Percentiles rank a stretch among this genome's conserved stretches.
These are phyloP conservation scores for Globisporangium middletonii DNA, from an alignment of 352 stramenopile species.

Conservation along the genomic window DNA sequence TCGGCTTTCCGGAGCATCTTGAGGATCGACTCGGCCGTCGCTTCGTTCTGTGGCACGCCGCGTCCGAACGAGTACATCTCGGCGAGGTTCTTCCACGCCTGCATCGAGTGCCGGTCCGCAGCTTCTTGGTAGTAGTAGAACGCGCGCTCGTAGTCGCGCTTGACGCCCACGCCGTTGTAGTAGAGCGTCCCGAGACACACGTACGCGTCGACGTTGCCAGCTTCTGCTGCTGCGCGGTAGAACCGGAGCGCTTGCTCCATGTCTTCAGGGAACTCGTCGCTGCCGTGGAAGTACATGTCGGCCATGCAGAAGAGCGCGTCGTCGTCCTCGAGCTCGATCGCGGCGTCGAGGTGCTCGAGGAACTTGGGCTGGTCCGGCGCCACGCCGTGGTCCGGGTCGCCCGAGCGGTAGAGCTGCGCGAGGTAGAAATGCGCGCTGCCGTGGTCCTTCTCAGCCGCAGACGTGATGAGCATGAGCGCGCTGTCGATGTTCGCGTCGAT, in stretches of 20 bases:
- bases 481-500: conserved; percentile 61
- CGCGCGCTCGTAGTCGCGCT: conserved; percentile 65
- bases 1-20: conserved; percentile 58
- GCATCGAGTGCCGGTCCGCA: conserved; percentile 75
- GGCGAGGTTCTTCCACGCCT: conserved; percentile 85
- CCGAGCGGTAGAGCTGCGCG: conserved; percentile 84
- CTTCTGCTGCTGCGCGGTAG: conserved; percentile 63
- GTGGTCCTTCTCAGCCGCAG: conserved; percentile 62
- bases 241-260: conserved; percentile 62
- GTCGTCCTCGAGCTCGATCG: conserved; percentile 51
- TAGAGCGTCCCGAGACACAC: conserved; percentile 77
- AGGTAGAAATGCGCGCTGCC: conserved; percentile 75
- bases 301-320: conserved; percentile 83
- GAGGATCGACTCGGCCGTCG: conserved; percentile 76
- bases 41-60: conserved; percentile 72
- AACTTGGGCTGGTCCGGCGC: conserved; percentile 47
- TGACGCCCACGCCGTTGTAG: conserved; percentile 69
- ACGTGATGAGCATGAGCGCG: conserved; percentile 73
- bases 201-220: conserved; percentile 63
- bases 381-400: conserved; percentile 46
- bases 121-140: conserved; percentile 87
- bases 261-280: conserved; percentile 65
- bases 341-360: conserved; percentile 53
- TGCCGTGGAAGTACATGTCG: conserved; percentile 83
- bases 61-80: conserved; percentile 81